These are phyloP conservation scores for Mytilinidion resinicola DNA, from an alignment of 495 filamentous ascomycete species.

Conservation along the genomic window DNA sequence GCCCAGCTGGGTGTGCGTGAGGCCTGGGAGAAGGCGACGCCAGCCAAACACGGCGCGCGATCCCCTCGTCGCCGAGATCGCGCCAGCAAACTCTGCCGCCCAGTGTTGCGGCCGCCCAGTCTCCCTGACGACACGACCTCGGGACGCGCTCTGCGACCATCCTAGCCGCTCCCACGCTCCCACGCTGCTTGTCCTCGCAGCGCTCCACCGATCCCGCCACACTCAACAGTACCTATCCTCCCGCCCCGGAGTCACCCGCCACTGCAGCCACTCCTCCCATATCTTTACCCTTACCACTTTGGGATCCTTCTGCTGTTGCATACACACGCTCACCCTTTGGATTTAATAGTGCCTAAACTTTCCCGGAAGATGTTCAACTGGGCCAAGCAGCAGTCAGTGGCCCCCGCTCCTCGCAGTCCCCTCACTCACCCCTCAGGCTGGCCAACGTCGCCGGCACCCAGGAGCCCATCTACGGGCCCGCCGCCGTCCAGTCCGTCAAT, in stretches of 20 bases:
- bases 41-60: too few relatives aligned
- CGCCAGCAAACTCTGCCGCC: too few relatives aligned
- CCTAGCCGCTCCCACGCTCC: too few relatives aligned
- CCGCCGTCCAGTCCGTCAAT: slow-evolving; percentile 77
- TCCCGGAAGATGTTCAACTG: slow-evolving; percentile 53
- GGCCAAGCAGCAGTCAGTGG: slow-evolving; percentile 63
- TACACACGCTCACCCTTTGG: background rate
- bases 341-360: background rate
- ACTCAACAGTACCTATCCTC: background rate
- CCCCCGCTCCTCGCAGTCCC: background rate
- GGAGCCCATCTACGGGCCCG: slow-evolving; percentile 92
- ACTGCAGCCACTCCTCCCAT: background rate
- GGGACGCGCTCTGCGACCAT: too few relatives aligned
- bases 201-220: too few relatives aligned
- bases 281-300: background rate
- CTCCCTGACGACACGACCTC: too few relatives aligned
- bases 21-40: too few relatives aligned
- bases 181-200: too few relatives aligned
- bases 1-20: too few relatives aligned
- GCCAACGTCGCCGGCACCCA: slow-evolving; percentile 89
- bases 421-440: slow-evolving; percentile 49
- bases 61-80: too few relatives aligned
- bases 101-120: too few relatives aligned
- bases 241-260: background rate
- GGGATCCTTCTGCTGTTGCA: background rate